phyloP scores from a whole-genome alignment of 2,329 filamentous ascomycete genomes.

The Zalaria sp. region DNA sequence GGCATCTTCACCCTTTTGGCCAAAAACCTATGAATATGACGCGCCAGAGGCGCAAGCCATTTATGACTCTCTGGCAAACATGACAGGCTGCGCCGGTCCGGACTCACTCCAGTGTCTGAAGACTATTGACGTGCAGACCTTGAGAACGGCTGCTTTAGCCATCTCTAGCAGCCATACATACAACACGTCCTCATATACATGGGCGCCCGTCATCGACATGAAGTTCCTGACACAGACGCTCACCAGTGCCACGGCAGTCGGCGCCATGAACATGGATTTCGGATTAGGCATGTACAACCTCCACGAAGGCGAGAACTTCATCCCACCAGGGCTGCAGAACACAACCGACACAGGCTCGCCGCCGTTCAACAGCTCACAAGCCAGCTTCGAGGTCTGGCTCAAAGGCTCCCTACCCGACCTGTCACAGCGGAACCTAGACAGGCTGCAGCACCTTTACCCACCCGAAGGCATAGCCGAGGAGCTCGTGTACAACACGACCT shows the following conservation, averaged over 20 bases:
- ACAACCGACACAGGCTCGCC: constrained; percentile 14
- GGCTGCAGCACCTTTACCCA: constrained; percentile 35
- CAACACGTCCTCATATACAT: constrained; percentile 42
- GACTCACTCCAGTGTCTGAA: constrained; percentile 44
- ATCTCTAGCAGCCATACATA: constrained; percentile 38
- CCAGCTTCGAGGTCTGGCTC: constrained; percentile 40
- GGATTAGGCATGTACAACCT: constrained; percentile 46
- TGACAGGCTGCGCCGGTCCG: constrained; percentile 33
- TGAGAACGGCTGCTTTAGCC: constrained; percentile 37
- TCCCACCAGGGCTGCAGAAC: constrained; percentile 34
- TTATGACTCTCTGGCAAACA: constrained; percentile 31
- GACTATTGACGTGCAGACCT: constrained; percentile 34
- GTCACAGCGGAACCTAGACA: constrained; percentile 21
- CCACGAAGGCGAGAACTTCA: constrained; percentile 49
- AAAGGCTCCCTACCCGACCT: constrained; percentile 39
- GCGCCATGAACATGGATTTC: constrained; percentile 29
- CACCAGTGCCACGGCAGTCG: constrained; percentile 25
- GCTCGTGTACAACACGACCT: constrained; percentile 36
- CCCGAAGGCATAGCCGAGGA: constrained; percentile 32
- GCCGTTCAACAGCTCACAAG: constrained; percentile 34
- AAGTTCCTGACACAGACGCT: constrained; percentile 36
- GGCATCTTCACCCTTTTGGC: constrained; percentile 43
- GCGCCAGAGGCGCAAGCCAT: constrained; percentile 35
- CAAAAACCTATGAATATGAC: constrained; percentile 42
- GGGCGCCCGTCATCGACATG: constrained; percentile 47